Evolutionary conservation across 768 basidiomycete genomes (phyloP).

Genomic region (Russula ochroleuca): DNA sequence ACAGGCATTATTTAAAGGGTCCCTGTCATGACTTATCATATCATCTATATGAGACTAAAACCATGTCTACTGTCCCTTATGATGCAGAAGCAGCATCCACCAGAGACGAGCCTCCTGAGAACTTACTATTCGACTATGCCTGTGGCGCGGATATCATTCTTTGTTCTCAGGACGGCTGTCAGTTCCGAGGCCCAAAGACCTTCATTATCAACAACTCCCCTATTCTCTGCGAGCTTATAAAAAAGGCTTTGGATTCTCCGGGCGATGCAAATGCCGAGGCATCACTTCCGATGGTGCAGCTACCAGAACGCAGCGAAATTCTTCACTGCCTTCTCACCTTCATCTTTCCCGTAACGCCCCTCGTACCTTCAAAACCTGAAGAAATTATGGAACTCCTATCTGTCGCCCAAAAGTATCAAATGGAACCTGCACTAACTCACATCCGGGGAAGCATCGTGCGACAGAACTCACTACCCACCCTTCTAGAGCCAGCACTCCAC

Average conservation of each 20-base stretch:
- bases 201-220: conserved; percentile 35
- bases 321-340: conserved; percentile 14
- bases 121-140: no score
- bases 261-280: not conserved
- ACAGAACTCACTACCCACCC: not conserved
- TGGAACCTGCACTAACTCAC: not conserved
- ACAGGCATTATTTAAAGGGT: no score
- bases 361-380: conserved; percentile 1
- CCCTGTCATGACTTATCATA: no score
- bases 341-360: conserved; percentile 2
- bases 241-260: no score
- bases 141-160: no score
- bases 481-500: not conserved
- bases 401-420: conserved; percentile 7
- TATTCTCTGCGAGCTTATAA: conserved; percentile 31
- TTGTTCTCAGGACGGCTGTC: conserved; percentile 38
- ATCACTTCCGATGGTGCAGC: not conserved
- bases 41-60: no score
- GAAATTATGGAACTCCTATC: conserved; percentile 1
- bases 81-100: no score
- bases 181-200: conserved; percentile 43
- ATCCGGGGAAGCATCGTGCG: not conserved
- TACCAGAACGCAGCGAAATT: not conserved
- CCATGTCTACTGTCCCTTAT: no score
- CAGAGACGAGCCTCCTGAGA: no score